Base-by-base conservation (phyloP, 2,329 filamentous ascomycete species). In the Polychaeton citri region DNA sequence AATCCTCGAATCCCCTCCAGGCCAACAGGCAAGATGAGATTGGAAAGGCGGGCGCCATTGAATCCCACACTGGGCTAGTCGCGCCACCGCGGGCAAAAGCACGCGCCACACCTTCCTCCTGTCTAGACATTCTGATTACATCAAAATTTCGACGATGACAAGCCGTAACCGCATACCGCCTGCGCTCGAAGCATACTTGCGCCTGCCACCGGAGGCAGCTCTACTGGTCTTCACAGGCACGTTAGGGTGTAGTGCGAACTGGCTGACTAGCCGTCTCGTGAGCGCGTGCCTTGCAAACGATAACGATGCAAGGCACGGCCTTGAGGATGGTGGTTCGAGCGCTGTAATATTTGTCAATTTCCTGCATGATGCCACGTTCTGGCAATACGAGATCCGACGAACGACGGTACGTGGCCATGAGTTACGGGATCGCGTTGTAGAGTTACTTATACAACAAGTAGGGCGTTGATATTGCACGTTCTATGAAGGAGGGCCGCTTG, bases 341-440 rank as follows among this genome's bases (percentile, higher is more conserved):
- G 12, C 12, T 28, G 59, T 95, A 1, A 66, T 94, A 3, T 65
- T 95, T 3, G 76, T 90, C 39, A 92, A 82, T 62, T 94, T 90
- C 60, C 63, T 93, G 59, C 71, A 83, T 41, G 80, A 88, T 49
- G 72, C 71, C 43, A 64, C 71, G 1, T 92, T 93, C 53, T 95
- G 86, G 85, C 76, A 66, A 43, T 72, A 78, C 3, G 79, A 82
- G 34, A 71, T 55, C 2, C 30, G 44, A 30, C 41, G 52, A 19
- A 40, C 40, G 8, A 43, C 41, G 18, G 50, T 54, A 47, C 21
- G 40, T 38, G 12, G 7, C 21, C 19, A 28, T 16, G 13, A 32
- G 13, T 13, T 13, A 26, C 21, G 8, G 21, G 13, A 26, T 13
- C 21, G 8, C 21, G 13, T 13, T 26, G 21, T 13, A 26, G 21